Base-by-base conservation (phyloP, 2,329 filamentous ascomycete species). In the Hypoxylon sp. region DNA sequence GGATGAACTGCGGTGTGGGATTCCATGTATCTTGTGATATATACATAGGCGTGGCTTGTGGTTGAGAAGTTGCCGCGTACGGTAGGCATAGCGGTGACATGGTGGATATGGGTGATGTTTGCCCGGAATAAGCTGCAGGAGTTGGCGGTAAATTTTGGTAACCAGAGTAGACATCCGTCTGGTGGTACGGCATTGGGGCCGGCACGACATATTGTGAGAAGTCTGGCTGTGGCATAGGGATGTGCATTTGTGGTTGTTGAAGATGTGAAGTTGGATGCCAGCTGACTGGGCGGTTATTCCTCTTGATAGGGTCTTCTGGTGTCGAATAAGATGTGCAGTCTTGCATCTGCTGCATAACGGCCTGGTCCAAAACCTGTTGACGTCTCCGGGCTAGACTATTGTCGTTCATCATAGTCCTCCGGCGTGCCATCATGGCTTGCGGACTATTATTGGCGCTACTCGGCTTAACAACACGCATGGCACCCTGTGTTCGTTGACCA, bases 401-500 rank as follows among this genome's bases (percentile, higher is more conserved):
- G 69, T 89, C 83, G 75, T 85, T 83, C 78, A 88, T 84, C 67
- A 88, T 77, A 1, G 87, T 89, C 76, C 85, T 87, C 76, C 89
- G 84, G 72, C 87, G 82, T 63, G 81, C 80, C 72, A 84, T 80
- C 71, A 82, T 78, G 17, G 84, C 83, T 72, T 88, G 85, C 13
- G 91, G 91, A 78, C 91, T 93, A 80, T 88, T 92, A 82, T 84
- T 92, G 70, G 90, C 86, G 78, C 90, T 92, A 71, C 82, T 86
- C 13, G 90, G 88, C 79, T 93, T 93, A 62, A 80, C 81, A 42
- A 93, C 83, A 67, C 90, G 85, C 86, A 88, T 89, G 64, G 82
- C 80, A 66, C 80, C 81, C 72, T 80, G 82, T 54, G 78, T 80
- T 74, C 83, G 85, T 77, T 85, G 85, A 70, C 84, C 82, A 70